These are phyloP conservation scores for Magnolia kwangsiensis DNA, from an alignment of 164 flowering plant genomes.

Conservation along the genomic window DNA sequence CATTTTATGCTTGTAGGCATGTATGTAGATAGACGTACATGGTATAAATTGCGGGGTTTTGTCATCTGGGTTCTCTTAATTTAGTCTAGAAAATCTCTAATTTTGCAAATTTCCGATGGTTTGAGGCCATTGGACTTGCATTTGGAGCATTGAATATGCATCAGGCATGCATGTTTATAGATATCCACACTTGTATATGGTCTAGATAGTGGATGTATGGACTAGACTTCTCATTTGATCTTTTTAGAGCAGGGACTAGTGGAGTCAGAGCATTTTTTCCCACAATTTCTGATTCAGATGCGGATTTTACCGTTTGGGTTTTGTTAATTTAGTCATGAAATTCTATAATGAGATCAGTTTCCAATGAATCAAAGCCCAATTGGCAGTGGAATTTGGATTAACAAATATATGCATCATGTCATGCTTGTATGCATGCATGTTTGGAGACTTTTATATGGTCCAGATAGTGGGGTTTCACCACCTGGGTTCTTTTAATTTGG, in stretches of 20 bases:
- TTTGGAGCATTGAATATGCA: not conserved
- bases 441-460: not conserved
- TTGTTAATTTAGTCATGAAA: not conserved
- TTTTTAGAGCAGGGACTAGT: constrained; percentile 56
- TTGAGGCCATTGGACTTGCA: constrained; percentile 33
- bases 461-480: too few species aligned
- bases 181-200: not conserved
- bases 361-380: not conserved
- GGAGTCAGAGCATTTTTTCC: constrained; percentile 57
- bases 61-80: not conserved
- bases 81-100: not conserved
- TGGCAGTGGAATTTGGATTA: not conserved
- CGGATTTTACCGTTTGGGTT: not conserved
- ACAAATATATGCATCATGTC: not conserved
- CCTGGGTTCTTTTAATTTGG: too few species aligned
- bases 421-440: not conserved
- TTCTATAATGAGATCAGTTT: not conserved
- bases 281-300: not conserved
- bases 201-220: constrained; percentile 45
- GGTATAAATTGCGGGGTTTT: not conserved
- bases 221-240: constrained; percentile 82
- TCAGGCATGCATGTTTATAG: not conserved
- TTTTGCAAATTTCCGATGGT: not conserved
- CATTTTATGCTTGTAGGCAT: too few species aligned
- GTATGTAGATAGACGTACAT: not conserved